Percentiles rank a stretch among this genome's conserved stretches.
phyloP scores from a whole-genome alignment of 495 filamentous ascomycete genomes.

The Podospora pseudopauciseta region DNA sequence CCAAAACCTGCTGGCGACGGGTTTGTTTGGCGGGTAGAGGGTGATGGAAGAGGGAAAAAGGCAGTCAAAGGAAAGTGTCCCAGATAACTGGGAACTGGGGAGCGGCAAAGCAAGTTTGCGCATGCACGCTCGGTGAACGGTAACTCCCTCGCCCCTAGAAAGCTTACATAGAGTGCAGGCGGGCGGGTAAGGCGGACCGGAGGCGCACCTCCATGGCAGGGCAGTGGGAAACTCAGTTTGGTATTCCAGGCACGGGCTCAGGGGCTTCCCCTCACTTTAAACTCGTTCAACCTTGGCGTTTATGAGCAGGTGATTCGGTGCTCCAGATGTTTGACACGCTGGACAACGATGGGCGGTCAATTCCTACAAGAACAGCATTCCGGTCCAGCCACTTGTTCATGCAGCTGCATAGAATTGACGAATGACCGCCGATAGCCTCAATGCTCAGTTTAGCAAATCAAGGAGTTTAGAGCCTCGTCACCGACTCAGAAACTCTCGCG shows the following conservation, averaged over 20 bases:
- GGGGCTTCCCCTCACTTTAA: not conserved
- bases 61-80: not conserved
- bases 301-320: not conserved
- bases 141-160: not conserved
- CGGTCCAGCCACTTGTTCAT: not conserved
- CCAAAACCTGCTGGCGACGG: not conserved
- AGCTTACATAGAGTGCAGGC: conserved; percentile 6
- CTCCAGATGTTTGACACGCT: not conserved
- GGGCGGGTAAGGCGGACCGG: conserved; percentile 3
- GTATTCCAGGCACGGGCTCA: not conserved
- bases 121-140: conserved; percentile 8
- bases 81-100: not conserved
- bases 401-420: not conserved
- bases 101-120: conserved; percentile 5
- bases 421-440: not conserved
- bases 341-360: not conserved
- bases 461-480: not conserved
- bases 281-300: not conserved
- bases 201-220: not conserved
- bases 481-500: not conserved
- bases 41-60: not conserved
- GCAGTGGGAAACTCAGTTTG: not conserved
- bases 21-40: not conserved
- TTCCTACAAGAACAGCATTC: not conserved
- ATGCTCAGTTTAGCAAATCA: not conserved